Base-by-base conservation (phyloP, 176 grass and related monocot species). In the Pharus latifolius region DNA sequence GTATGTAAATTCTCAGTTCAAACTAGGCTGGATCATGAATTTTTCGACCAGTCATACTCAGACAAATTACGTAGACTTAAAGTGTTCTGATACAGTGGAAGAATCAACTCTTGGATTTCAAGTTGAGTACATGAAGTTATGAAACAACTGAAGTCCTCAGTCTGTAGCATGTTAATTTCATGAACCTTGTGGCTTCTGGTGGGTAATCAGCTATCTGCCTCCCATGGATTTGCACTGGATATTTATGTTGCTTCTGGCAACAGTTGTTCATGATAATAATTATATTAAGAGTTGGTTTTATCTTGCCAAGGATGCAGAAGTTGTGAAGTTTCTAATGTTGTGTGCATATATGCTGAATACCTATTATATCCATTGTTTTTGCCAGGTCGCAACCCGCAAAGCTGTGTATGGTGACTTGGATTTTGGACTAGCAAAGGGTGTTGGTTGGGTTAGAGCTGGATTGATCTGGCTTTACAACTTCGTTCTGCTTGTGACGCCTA, bases 381-480 rank as follows among this genome's bases (percentile, higher is more conserved):
- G 26, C 44, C 52, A 78, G 82, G 68, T 78, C 10, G 60, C 51
- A 52, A 78, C 74, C 11, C 43, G 13, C 11, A 78, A 78, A 66
- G 60, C 60, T 26, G 26, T 73, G 40, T 38, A 60, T 10, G 51
- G 67, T 11, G 67, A 78, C 16, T 33, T 72, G 33, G 35, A 78
- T 65, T 84, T 73, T 43, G 58, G 24, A 66, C 43, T 78, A 58
- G 26, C 67, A 59, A 72, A 78, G 43, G 67, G 74, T 17, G 20
- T 78, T 20, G 67, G 82, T 38, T 78, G 43, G 45, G 18, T 73
- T 35, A 52, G 45, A 20, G 43, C 82, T 60, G 75, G 75, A 73
- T 73, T 67, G 60, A 67, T 84, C 59, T 84, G 82, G 75, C 13
- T 73, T 27, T 79, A 79, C 17, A 79, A 79, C 60, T 53, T 74